Percentiles rank a stretch among this genome's conserved stretches.
Conservation (phyloP, 148 eudicot genomes). For the Drosera capensis region DNA sequence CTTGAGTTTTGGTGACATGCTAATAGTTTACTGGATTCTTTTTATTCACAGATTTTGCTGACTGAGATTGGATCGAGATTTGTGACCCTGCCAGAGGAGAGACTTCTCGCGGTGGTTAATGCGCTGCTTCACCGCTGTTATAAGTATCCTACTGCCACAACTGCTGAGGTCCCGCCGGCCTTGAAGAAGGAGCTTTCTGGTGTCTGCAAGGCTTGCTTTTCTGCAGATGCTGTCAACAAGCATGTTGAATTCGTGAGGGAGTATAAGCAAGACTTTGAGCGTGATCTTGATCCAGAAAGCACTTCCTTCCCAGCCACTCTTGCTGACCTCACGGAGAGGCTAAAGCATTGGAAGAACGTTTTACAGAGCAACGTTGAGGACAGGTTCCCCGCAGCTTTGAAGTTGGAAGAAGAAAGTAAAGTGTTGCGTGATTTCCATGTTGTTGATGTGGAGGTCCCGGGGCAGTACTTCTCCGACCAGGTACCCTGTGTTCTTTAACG, state of each 20-base stretch:
- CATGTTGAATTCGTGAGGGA: constrained; percentile 93
- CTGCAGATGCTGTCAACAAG: constrained; percentile 96
- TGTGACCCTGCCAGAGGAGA: constrained; percentile 98
- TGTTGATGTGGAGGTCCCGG: constrained; percentile 98
- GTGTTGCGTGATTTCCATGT: constrained; percentile 92
- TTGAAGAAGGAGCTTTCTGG: constrained; percentile 98
- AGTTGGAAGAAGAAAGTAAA: constrained; percentile 94
- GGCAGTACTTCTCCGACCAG: constrained; percentile 95
- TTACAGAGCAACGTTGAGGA: constrained; percentile 97
- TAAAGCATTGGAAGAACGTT: constrained; percentile 97
- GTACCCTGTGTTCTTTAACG: constrained; percentile 12
- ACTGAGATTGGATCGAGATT: constrained; percentile 97
- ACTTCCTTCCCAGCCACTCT: constrained; percentile 84
- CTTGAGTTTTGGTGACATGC: background rate
- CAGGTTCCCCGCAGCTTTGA: constrained; percentile 90
- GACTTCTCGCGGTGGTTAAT: constrained; percentile 88
- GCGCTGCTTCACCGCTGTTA: constrained; percentile 95
- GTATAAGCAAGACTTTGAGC: constrained; percentile 94
- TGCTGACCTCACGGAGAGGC: constrained; percentile 68
- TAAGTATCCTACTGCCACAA: constrained; percentile 94
- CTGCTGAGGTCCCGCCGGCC: constrained; percentile 96
- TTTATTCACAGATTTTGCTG: constrained; percentile 47
- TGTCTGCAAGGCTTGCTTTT: constrained; percentile 94
- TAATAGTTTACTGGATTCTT: background rate
- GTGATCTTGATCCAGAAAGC: constrained; percentile 96